Conservation (phyloP, 352 stramenopile genomes). For the Pythium dissotocum region DNA sequence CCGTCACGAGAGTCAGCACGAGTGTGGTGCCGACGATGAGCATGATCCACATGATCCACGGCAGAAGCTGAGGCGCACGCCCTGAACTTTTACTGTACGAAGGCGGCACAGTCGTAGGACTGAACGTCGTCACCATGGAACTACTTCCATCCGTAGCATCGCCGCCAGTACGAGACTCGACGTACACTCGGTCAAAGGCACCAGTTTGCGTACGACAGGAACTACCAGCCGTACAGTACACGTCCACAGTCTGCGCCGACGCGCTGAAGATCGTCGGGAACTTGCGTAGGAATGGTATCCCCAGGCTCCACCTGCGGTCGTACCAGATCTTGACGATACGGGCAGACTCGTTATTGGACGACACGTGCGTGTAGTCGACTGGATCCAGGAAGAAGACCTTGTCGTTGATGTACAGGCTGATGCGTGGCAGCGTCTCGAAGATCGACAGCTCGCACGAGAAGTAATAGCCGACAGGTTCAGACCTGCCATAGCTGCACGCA, state of each 20-base stretch:
- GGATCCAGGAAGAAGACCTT: slow-evolving; percentile 14
- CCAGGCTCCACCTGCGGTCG: slow-evolving; percentile 6
- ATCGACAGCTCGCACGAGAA: background rate
- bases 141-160: background rate
- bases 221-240: background rate
- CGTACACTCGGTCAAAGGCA: background rate
- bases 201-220: background rate
- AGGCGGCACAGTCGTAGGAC: background rate
- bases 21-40: background rate
- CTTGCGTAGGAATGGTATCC: slow-evolving; percentile 9
- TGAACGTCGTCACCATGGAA: background rate
- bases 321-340: slow-evolving; percentile 8
- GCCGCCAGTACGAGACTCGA: background rate
- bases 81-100: background rate
- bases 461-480: background rate
- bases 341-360: background rate
- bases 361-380: slow-evolving; percentile 11
- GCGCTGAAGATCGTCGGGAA: background rate
- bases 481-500: background rate
- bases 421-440: slow-evolving; percentile 4
- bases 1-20: background rate
- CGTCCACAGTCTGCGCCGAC: background rate
- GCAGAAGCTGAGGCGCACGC: background rate
- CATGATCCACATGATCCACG: background rate
- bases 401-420: slow-evolving; percentile 4